These are phyloP conservation scores for Phellinidium pouzarii DNA, from an alignment of 1,284 basidiomycete genomes.

Conservation along the genomic window DNA sequence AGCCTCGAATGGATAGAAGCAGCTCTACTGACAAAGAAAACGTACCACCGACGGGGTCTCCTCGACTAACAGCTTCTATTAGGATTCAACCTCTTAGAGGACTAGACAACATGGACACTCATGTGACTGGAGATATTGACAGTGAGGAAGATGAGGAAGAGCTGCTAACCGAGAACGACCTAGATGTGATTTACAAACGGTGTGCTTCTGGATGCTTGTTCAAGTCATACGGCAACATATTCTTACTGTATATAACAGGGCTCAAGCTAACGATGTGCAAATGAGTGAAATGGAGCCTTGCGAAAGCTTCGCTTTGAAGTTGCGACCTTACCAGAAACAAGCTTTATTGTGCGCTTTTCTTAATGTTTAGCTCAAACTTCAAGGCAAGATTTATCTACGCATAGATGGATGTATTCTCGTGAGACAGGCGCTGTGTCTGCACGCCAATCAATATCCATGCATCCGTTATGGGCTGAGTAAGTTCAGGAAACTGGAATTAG, in stretches of 20 bases:
- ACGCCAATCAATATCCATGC: constrained; percentile 70
- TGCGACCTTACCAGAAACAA: constrained; percentile 93
- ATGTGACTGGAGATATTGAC: constrained; percentile 62
- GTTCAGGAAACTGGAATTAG: constrained; percentile 24
- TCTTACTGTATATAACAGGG: constrained; percentile 40
- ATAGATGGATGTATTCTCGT: constrained; percentile 88
- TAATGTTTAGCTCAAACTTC: not conserved
- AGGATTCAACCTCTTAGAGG: constrained; percentile 10
- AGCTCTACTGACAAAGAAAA: constrained; percentile 20
- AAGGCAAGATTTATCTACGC: constrained; percentile 3
- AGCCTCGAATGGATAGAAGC: constrained; percentile 42
- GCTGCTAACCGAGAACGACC: constrained; percentile 69
- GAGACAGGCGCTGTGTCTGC: constrained; percentile 70
- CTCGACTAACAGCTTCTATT: not conserved
- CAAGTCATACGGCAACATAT: not conserved
- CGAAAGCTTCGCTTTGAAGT: constrained; percentile 68
- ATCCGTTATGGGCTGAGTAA: constrained; percentile 94
- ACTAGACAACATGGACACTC: constrained; percentile 24
- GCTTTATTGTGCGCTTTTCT: constrained; percentile 58
- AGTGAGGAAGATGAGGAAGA: constrained; percentile 71
- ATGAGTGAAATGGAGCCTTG: constrained; percentile 82
- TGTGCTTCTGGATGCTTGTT: constrained; percentile 27
- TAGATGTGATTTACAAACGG: constrained; percentile 80
- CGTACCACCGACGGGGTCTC: constrained; percentile 4
- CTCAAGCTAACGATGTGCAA: constrained; percentile 71